Percentiles rank a stretch among this genome's conserved stretches.
Evolutionary conservation across 2,329 filamentous ascomycete species (phyloP).

Genomic region (Arthrobotrys musiformis): DNA sequence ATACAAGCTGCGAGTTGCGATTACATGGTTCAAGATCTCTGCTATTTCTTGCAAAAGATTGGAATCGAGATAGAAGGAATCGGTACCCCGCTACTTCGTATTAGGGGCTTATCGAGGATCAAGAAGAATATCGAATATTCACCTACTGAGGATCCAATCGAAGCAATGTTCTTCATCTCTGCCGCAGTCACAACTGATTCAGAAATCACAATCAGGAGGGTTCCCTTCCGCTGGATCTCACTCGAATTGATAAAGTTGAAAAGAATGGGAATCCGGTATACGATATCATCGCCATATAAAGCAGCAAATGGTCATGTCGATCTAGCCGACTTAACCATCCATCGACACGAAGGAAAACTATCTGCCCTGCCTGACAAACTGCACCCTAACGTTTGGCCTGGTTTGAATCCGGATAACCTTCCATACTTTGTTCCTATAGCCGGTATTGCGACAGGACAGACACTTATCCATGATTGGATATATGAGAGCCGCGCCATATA

Average conservation of each 20-base stretch:
- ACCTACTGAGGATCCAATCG: constrained; percentile 36
- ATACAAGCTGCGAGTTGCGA: constrained; percentile 33
- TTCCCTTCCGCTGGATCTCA: constrained; percentile 34
- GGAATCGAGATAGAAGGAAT: constrained; percentile 36
- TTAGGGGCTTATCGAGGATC: constrained; percentile 8
- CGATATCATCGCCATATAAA: not conserved
- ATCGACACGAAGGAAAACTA: constrained; percentile 17
- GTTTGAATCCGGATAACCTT: constrained; percentile 24
- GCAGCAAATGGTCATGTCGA: constrained; percentile 17
- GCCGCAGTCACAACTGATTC: constrained; percentile 32
- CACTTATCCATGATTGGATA: constrained; percentile 29
- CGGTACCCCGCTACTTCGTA: constrained; percentile 12
- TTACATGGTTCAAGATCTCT: constrained; percentile 38
- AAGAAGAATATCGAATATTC: constrained; percentile 17
- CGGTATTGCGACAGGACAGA: constrained; percentile 15
- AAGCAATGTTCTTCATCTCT: constrained; percentile 45
- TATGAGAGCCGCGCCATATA: constrained; percentile 21
- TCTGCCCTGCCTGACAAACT: constrained; percentile 16
- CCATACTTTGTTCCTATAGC: constrained; percentile 40
- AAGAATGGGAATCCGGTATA: constrained; percentile 22
- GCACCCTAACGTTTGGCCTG: constrained; percentile 29
- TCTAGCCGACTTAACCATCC: constrained; percentile 15
- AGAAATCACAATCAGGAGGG: constrained; percentile 18
- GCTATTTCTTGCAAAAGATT: constrained; percentile 21
- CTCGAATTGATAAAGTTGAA: constrained; percentile 35